Evolutionary conservation across 1,284 basidiomycete genomes (phyloP).

Genomic region (Fistulinella cinereoalba): DNA sequence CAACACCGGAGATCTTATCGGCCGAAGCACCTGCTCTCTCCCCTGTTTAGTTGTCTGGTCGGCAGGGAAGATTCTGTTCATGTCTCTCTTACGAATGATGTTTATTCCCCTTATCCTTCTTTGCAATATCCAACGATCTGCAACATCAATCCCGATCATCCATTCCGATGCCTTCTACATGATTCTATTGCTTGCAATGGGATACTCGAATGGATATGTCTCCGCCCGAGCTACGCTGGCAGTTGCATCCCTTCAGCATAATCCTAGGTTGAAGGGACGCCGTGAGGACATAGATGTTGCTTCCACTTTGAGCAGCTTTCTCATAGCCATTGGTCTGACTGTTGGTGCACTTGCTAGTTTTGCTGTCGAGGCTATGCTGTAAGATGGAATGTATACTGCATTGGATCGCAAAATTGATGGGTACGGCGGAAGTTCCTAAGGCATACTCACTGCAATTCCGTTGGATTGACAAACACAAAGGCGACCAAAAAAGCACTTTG

Average conservation of each 20-base stretch:
- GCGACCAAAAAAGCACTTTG: too few relatives aligned
- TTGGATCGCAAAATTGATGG: too few relatives aligned
- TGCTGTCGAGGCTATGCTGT: slow-evolving; percentile 54
- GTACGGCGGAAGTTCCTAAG: too few relatives aligned
- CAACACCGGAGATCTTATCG: slow-evolving; percentile 72
- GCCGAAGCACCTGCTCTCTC: slow-evolving; percentile 59
- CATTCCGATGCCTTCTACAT: slow-evolving; percentile 76
- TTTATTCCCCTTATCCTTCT: slow-evolving; percentile 84
- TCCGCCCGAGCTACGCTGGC: slow-evolving; percentile 70
- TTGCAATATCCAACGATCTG: slow-evolving; percentile 67
- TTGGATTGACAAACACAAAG: too few relatives aligned
- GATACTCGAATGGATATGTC: slow-evolving; percentile 76
- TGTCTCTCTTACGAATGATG: slow-evolving; percentile 68
- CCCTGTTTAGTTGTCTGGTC: slow-evolving; percentile 67
- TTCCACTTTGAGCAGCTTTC: slow-evolving; percentile 78
- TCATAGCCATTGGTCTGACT: slow-evolving; percentile 71
- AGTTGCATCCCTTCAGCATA: slow-evolving; percentile 70
- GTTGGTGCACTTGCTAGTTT: slow-evolving; percentile 78
- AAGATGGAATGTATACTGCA: not conserved
- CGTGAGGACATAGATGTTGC: slow-evolving; percentile 80
- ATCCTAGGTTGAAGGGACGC: slow-evolving; percentile 58
- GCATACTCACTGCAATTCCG: too few relatives aligned
- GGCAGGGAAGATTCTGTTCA: slow-evolving; percentile 52
- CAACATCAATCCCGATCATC: slow-evolving; percentile 39
- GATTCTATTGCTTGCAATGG: slow-evolving; percentile 68